Base-by-base conservation (phyloP, 441 rosid species). In the Theobroma grandiflorum region DNA sequence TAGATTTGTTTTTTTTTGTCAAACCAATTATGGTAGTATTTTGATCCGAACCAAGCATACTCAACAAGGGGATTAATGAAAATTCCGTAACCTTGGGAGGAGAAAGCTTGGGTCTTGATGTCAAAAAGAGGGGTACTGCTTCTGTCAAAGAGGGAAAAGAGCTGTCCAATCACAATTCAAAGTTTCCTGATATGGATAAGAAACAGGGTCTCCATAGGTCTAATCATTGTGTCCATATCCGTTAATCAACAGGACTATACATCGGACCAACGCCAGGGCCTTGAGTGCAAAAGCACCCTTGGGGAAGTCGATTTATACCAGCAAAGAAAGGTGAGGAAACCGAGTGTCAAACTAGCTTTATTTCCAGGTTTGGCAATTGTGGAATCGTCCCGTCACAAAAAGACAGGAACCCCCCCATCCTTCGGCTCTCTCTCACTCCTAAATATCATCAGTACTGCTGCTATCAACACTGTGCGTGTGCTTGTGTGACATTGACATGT, bases 311-410 rank as follows among this genome's bases (percentile, higher is more conserved):
- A 87, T 79, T 92, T 94, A 91, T 84, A 89, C 92, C 5, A 84
- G 86, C 90, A 94, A 52, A 85, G 98, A 82, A 92, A 86, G 93
- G 90, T 78, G 89, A 83, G 84, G 81, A 70, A 66, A 85, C 80
- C 89, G 82, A 88, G 89, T 83, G 71, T 75, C 80, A 16, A 81
- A 45, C 64, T 85, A 88, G 86, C 89, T 88, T 84, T 80, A 69
- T 87, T 88, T 47, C 90, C 82, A 63, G 57, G 64, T 86, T 81
- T 43, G 93, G 95, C 57, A 90, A 82, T 64, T 59, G 42, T 81
- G 81, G 91, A 90, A 84, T 87, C 87, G 98, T 91, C 93, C 90
- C 95, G 84, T 91, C 98, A 82, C 84, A 68, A 59, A 65, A 75
- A 71, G 77, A 78, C 63, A 61, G 43, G 55, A 40, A 77, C 33